Conservation (phyloP, 805 yeast species). For the Clavispora phyllophila region DNA sequence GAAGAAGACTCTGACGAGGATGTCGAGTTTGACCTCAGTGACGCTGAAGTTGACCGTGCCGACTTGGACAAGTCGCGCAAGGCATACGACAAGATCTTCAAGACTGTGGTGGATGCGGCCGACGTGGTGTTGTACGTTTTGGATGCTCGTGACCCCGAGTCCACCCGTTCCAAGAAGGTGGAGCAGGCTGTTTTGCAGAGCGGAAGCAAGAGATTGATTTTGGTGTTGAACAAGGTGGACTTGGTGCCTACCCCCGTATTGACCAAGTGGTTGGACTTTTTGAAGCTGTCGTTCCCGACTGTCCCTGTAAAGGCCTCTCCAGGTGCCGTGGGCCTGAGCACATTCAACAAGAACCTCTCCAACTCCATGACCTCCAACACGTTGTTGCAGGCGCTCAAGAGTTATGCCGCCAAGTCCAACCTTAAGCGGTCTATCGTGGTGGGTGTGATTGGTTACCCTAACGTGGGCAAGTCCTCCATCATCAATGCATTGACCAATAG, state of each 20-base stretch:
- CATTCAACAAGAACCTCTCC: constrained; percentile 70
- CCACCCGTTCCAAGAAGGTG: constrained; percentile 85
- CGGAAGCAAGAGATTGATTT: constrained; percentile 77
- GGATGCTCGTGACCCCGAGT: constrained; percentile 96
- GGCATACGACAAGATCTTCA: constrained; percentile 91
- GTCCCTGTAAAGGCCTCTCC: constrained; percentile 81
- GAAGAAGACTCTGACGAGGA: constrained; percentile 31
- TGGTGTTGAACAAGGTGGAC: constrained; percentile 88
- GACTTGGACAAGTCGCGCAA: constrained; percentile 74
- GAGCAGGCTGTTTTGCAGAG: constrained; percentile 83
- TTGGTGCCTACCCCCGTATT: constrained; percentile 81
- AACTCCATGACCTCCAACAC: constrained; percentile 67
- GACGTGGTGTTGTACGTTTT: constrained; percentile 91
- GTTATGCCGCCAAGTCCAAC: constrained; percentile 78
- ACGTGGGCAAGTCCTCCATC: constrained; percentile 93
- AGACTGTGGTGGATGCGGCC: constrained; percentile 85
- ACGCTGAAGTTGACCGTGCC: constrained; percentile 37
- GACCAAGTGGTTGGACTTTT: constrained; percentile 75
- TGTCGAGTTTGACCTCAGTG: constrained; percentile 41
- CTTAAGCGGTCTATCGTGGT: constrained; percentile 85
- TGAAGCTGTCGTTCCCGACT: constrained; percentile 84
- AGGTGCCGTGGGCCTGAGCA: constrained; percentile 62
- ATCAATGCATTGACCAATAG: constrained; percentile 84
- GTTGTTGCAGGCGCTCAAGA: constrained; percentile 74
- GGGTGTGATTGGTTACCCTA: constrained; percentile 96